Base-by-base conservation (phyloP, 2,329 filamentous ascomycete species). In the Xylaria digitata region DNA sequence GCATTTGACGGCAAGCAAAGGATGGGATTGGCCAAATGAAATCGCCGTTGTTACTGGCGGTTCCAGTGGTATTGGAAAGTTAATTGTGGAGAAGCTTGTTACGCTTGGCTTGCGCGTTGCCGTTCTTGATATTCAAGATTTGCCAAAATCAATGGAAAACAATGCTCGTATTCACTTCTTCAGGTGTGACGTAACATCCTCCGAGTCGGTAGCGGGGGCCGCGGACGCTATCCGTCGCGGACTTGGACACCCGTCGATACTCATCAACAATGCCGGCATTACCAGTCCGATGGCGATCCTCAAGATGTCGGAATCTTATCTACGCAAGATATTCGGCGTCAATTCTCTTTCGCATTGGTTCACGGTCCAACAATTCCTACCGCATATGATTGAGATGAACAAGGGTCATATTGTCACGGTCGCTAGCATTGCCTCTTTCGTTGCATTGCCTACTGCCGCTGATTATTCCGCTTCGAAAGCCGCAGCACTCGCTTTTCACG, bases 21-120 rank as follows among this genome's bases (percentile, higher is more conserved):
- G 66, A 19, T 70, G 69, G 69, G 63, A 70, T n/a, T 70, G 69
- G 69, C 64, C 66, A 1, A 69, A 69, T 15, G 69, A 70, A 23
- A 63, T 69, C 40, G 69, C 69, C 0, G 69, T 70, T 15, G 61
- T 70, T 43, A 70, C 69, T 0, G 69, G 69, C 11, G 69, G 69
- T 15, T 67, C 69, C 11, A 69, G 69, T 17, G 69, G 69, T 21
- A 69, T 70, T 32, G 69, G 69, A 48, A 69, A 65, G 56, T 34
- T 54, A 0, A 8, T 67, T 6, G 64, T 61, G n/a, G 63, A 70
- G 59, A 69, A 60, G 30, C 66, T 70, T 17, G 64, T 37, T 23
- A 55, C 57, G 8, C 59, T 63, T 17, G 63, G 64, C 26, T 8
- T 70, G 34, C 69, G 55, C 2, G 64, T 69, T 50, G 69, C 64